Conservation (phyloP, 179 eudicot genomes). For the Silene vulgaris region DNA sequence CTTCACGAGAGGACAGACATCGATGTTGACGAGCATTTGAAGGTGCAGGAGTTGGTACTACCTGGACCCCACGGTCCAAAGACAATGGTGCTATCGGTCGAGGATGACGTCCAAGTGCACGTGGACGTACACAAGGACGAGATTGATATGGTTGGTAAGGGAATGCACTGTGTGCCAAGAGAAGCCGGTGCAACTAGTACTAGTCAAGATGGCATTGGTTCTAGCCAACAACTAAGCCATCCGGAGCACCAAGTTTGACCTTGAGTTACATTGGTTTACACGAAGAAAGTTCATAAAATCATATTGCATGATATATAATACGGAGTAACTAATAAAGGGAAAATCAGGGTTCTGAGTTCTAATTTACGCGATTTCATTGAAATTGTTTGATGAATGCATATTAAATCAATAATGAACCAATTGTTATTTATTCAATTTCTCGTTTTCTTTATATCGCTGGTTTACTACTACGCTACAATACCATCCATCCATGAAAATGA, state of each 20-base stretch:
- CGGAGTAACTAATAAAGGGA: background rate
- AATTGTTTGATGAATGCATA: background rate
- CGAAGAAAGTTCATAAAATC: background rate
- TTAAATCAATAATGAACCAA: background rate
- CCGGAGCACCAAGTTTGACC: constrained; percentile 24
- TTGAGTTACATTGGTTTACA: background rate
- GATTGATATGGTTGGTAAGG: constrained; percentile 27
- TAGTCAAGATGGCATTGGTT: background rate
- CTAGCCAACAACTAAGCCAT: constrained; percentile 24
- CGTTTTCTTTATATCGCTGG: background rate
- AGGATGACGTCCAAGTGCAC: constrained; percentile 45
- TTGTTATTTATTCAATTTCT: background rate
- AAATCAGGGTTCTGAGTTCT: background rate
- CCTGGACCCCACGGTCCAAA: constrained; percentile 39
- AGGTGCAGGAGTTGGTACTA: constrained; percentile 41
- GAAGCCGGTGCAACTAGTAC: constrained; percentile 11
- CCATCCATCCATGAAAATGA: too few relatives aligned
- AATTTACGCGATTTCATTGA: background rate
- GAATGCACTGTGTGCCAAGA: constrained; percentile 25
- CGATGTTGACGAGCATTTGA: constrained; percentile 42
- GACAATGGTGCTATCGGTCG: constrained; percentile 34
- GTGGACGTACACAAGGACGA: constrained; percentile 36
- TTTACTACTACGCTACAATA: background rate
- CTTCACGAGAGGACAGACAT: constrained; percentile 38
- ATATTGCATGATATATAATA: background rate